These are phyloP conservation scores for Aeschynomene evenia DNA, from an alignment of 306 rosid species.

Conservation along the genomic window DNA sequence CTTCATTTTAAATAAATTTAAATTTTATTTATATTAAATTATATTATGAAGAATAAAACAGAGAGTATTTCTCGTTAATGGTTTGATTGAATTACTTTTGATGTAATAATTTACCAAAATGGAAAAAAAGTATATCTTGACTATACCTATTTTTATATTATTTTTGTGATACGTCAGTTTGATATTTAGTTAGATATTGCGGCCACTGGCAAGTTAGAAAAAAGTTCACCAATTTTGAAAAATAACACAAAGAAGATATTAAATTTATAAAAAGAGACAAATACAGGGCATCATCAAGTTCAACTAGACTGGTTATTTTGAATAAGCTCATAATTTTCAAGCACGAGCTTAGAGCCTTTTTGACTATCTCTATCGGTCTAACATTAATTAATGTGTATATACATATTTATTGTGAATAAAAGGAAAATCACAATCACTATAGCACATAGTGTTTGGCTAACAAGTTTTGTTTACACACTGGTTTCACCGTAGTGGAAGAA, in stretches of 20 bases:
- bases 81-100: no score
- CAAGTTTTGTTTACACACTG: not conserved
- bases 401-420: not conserved
- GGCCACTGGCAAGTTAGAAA: slow-evolving; percentile 10
- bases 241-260: not conserved
- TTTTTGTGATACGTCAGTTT: slow-evolving; percentile 26
- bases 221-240: slow-evolving; percentile 25
- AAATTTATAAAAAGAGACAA: slow-evolving; percentile 7
- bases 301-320: not conserved
- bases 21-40: no score
- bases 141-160: not conserved
- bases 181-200: not conserved
- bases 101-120: not conserved
- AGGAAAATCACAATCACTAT: not conserved
- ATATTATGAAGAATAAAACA: no score
- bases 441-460: slow-evolving; percentile 18
- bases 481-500: not conserved
- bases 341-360: slow-evolving; percentile 25
- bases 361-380: slow-evolving; percentile 6
- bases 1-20: no score
- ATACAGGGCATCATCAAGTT: not conserved
- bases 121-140: no score
- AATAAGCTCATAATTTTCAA: slow-evolving; percentile 4
- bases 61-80: no score
- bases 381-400: not conserved